Percentiles rank a stretch among this genome's conserved stretches.
Conservation (phyloP, 495 filamentous ascomycete genomes). For the Talaromyces liani region DNA sequence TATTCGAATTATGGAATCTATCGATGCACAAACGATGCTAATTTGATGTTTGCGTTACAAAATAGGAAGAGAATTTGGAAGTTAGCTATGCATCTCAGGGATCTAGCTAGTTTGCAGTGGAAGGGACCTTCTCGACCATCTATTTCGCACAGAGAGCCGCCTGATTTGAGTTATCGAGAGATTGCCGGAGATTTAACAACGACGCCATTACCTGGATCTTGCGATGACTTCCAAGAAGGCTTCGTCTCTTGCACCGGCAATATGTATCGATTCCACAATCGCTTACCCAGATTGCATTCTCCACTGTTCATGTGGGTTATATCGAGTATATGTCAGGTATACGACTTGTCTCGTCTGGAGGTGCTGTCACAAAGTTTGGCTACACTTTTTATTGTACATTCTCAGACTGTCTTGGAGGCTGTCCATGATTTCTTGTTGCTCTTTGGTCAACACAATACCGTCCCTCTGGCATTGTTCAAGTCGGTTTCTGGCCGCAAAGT, state of each 20-base stretch:
- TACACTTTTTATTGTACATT: neutral
- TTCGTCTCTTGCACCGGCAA: constrained; percentile 5
- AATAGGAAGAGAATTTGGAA: constrained; percentile 8
- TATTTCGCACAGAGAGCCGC: neutral
- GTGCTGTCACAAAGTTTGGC: neutral
- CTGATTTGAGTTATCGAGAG: neutral
- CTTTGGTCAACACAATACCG: neutral
- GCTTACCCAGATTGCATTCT: neutral
- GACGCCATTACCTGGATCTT: neutral
- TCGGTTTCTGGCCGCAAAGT: neutral
- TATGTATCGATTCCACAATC: neutral
- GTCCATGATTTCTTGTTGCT: neutral
- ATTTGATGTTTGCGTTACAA: neutral
- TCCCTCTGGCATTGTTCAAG: neutral
- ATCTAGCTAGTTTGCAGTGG: neutral
- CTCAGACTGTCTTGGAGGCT: neutral
- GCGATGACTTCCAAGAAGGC: neutral
- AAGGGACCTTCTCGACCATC: neutral
- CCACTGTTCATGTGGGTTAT: neutral
- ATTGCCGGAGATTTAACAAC: neutral
- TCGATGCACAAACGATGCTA: constrained; percentile 1
- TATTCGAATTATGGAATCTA: neutral
- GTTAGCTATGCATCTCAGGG: neutral
- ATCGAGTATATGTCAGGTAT: constrained; percentile 1
- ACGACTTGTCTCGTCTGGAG: neutral